phyloP scores from a whole-genome alignment of 257 asterid species.

The Solanum appendiculatum region DNA sequence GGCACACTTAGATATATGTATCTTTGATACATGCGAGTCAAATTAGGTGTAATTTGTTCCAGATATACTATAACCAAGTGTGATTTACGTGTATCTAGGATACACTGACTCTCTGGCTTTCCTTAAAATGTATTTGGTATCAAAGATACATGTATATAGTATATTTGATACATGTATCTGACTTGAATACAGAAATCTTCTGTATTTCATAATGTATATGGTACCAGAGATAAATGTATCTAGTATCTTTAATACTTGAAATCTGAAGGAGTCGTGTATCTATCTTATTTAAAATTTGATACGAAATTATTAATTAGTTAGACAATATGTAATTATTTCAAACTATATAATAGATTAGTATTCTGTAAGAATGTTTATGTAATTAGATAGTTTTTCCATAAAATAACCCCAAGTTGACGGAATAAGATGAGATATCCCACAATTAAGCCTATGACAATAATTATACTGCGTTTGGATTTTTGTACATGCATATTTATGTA shows the following conservation, averaged over 20 bases:
- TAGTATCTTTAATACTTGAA: no score
- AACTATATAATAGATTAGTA: no score
- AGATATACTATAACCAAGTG: background rate
- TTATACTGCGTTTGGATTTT: background rate
- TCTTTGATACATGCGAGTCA: no score
- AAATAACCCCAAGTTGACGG: background rate
- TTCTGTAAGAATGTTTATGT: no score
- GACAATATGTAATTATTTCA: no score
- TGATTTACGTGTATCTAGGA: background rate
- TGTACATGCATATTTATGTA: background rate
- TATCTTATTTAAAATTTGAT: background rate
- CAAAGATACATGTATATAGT: background rate
- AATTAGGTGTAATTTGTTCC: no score
- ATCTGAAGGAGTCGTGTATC: no score
- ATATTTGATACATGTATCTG: background rate
- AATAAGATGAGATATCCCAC: background rate
- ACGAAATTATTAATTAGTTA: no score
- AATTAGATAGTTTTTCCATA: no score
- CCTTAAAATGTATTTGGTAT: no score
- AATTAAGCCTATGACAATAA: background rate
- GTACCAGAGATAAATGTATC: background rate
- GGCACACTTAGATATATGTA: background rate
- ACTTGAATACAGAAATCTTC: no score
- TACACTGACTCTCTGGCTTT: no score
- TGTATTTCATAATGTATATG: background rate